Evolutionary conservation across 345 rosid species (phyloP), one percentile per base, ranked within the genome.

Genomic region (Syzygium aromaticum): DNA sequence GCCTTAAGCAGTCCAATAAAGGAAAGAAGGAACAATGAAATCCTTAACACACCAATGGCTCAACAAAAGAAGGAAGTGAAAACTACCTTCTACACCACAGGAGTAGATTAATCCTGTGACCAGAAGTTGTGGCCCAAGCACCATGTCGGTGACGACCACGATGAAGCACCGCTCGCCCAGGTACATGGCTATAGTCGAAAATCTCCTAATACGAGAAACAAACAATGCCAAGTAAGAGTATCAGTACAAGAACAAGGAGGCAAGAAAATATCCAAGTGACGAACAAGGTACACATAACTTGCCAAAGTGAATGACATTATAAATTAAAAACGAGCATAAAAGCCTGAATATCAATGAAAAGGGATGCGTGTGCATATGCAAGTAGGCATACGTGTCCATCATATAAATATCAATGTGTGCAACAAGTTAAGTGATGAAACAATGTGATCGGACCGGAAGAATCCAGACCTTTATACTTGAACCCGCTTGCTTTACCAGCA

Each of bases 121-220:
- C 99, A 56, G 93, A 82, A 38, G 94, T 94, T 85, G 99, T 96
- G 85, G 99, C 99, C 90, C 96, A 93, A 88, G 98, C 99, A 86
- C 99, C 99, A 93, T 98, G 99, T 86, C 99, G 93, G 86, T 98
- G 99, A 85, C 97, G 95, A 86, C 99, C 99, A 82, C 95, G 93
- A 91, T 98, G 99, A 91, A 96, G 98, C 86, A 98, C 90, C 52
- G 98, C 99, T 27, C 86, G 91, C 51, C 99, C 99, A 77, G 96
- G 95, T 63, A 91, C 93, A 91, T 98, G 99, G 84, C 91, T 84
- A 89, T 92, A 95, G 90, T 98, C 98, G 59, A 91, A 94, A 84
- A 91, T 92, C 90, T 98, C 99, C 99, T 96, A 88, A 80, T 85
- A 10, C 14, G 11, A 51, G 57, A 56, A 77, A 77, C 56, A 43